Evolutionary conservation across 306 rosid species (phyloP).

Genomic region (Castanea sativa): DNA sequence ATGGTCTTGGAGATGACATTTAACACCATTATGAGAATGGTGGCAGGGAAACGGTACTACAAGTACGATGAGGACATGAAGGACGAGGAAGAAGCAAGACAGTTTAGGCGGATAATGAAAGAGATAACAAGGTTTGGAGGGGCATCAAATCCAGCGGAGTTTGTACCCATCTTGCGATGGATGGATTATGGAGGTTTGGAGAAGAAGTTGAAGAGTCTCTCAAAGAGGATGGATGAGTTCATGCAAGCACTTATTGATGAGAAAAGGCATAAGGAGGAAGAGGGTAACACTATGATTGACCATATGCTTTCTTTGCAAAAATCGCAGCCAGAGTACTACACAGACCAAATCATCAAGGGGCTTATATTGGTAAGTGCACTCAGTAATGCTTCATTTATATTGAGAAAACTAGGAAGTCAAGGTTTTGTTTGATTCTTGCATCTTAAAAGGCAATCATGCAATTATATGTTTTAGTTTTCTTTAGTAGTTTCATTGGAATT

Average conservation of each 20-base stretch:
- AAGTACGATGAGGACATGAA: constrained; percentile 27
- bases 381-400: too few species aligned
- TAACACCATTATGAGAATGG: constrained; percentile 62
- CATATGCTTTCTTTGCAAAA: constrained; percentile 24
- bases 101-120: constrained; percentile 31
- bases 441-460: too few species aligned
- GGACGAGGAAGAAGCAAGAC: constrained; percentile 38
- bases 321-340: constrained; percentile 16
- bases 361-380: constrained; percentile 14
- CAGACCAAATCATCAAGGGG: constrained; percentile 27
- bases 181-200: constrained; percentile 19
- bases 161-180: constrained; percentile 41
- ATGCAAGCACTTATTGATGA: constrained; percentile 21
- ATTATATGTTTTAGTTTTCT: too few species aligned
- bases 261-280: not conserved
- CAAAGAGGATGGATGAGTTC: constrained; percentile 25
- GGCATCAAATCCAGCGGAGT: constrained; percentile 33
- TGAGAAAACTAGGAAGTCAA: not conserved
- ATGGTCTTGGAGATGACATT: constrained; percentile 45
- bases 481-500: too few species aligned
- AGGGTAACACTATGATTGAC: not conserved
- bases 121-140: constrained; percentile 19
- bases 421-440: too few species aligned
- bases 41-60: constrained; percentile 62
- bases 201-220: constrained; percentile 20